Evolutionary conservation across 164 flowering plant genomes (phyloP).

Genomic region (Tetracentron sinense): DNA sequence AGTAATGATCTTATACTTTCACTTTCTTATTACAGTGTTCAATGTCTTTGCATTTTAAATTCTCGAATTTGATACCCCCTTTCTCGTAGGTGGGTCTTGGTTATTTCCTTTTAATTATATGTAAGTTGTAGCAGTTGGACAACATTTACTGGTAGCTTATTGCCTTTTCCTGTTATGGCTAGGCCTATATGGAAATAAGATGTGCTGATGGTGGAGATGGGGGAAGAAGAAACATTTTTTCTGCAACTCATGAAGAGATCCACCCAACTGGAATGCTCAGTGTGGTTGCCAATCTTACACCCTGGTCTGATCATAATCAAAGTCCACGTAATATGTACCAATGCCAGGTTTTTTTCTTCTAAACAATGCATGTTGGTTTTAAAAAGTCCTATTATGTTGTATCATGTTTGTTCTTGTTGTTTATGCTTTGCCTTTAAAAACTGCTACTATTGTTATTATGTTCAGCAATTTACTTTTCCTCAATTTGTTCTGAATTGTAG

Average conservation of each 20-base stretch:
- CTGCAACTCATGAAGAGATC: slow-evolving; percentile 94
- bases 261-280: slow-evolving; percentile 89
- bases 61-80: not conserved
- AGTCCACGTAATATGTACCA: slow-evolving; percentile 99
- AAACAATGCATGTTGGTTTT: not conserved
- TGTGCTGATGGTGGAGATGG: slow-evolving; percentile 97
- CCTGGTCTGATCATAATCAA: slow-evolving; percentile 98
- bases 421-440: not conserved
- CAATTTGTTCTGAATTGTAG: slow-evolving; percentile 29
- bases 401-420: not conserved
- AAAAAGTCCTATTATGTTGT: not conserved
- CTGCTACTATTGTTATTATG: slow-evolving; percentile 3
- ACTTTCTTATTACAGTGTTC: not conserved
- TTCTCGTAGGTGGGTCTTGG: not conserved
- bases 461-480: not conserved
- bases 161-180: slow-evolving; percentile 4
- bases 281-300: slow-evolving; percentile 91
- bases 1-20: not conserved
- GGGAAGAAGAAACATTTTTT: slow-evolving; percentile 51
- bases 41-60: not conserved
- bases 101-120: not conserved
- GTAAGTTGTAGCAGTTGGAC: not conserved
- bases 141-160: not conserved
- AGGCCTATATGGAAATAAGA: slow-evolving; percentile 92
- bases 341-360: slow-evolving; percentile 64